Evolutionary conservation across 345 rosid genomes (phyloP), one percentile per base, ranked within the genome.

Genomic region (Acer negundo): DNA sequence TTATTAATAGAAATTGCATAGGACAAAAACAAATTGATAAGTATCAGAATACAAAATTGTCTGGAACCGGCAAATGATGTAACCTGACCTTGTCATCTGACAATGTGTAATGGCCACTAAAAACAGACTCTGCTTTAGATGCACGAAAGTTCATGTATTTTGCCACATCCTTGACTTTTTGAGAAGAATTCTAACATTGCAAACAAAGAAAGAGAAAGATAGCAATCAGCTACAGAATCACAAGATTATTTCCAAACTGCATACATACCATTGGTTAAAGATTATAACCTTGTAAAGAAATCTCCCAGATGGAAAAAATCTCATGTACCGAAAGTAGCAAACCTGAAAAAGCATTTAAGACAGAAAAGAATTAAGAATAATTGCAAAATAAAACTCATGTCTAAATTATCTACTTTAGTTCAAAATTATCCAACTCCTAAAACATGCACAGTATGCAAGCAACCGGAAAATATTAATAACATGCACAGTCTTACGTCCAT

Each of bases 261-360:
- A 68, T 42, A 19, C 44, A 23, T 47, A 17, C 24, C 31, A 24
- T 71, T 19, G 67, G 70, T 47, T n/a, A 58, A 78, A 73, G 74
- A 75, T 74, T 51, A 78, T 77, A 77, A 93, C 99, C 90, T 93
- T 93, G 91, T 95, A 93, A 67, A 95, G 93, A 83, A 95, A 95
- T 78, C 89, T 90, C 51, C 99, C 99, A 22, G 97, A 95, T 56
- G 94, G 93, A 64, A 82, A 95, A 85, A 95, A 92, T 80, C 95
- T 91, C 78, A 95, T 82, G 82, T 93, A 95, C 26, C 98, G 97
- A 81, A 55, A 93, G 82, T 93, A 95, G 91, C 98, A 92, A 72
- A 93, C 99, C 99, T 95, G 83, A 85, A 80, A 47, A 61, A 69
- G 31, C 9, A 71, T 58, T 62, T 67, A 69, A n/a, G 1, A 70